Percentiles rank a stretch among this genome's conserved stretches.
These are phyloP conservation scores for Schizosaccharomyces cryophilus DNA, from an alignment of 805 yeast species.

Conservation along the genomic window DNA sequence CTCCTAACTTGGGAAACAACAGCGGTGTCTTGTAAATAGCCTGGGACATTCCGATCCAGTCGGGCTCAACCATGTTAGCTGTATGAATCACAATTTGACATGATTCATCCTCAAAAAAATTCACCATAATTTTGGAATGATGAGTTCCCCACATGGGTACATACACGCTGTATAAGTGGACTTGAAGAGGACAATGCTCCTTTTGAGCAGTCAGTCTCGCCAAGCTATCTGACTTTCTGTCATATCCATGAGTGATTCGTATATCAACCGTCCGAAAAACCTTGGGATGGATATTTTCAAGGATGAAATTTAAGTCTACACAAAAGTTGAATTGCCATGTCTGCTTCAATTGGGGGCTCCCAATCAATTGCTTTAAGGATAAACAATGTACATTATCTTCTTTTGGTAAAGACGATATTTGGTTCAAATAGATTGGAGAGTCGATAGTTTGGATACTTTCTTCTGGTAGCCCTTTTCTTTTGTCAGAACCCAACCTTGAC, in stretches of 20 bases:
- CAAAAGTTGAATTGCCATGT: slow-evolving; percentile 15
- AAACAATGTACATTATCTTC: slow-evolving; percentile 8
- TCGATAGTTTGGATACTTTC: background rate
- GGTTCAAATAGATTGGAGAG: background rate
- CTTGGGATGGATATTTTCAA: slow-evolving; percentile 8
- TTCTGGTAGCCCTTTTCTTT: background rate
- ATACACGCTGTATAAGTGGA: background rate
- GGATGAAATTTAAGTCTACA: slow-evolving; percentile 11
- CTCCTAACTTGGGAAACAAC: slow-evolving; percentile 4
- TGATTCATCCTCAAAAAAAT: slow-evolving; percentile 3
- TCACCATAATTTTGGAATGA: slow-evolving; percentile 15
- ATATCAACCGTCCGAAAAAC: slow-evolving; percentile 6
- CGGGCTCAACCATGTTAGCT: slow-evolving; percentile 13
- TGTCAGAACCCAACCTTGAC: background rate
- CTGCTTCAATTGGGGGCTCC: slow-evolving; percentile 3
- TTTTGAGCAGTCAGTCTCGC: background rate
- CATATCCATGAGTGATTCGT: slow-evolving; percentile 10
- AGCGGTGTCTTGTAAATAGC: slow-evolving; percentile 14
- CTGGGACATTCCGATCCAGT: slow-evolving; percentile 15
- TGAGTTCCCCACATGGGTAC: slow-evolving; percentile 12
- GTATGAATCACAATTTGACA: slow-evolving; percentile 14
- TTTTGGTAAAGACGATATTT: slow-evolving; percentile 4
- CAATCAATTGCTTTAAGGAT: slow-evolving; percentile 9
- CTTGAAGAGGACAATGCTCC: background rate
- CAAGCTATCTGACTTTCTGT: background rate